Percentiles rank a stretch among this genome's conserved stretches.
These are phyloP conservation scores for Moesziomyces sp. DNA, from an alignment of 1,284 basidiomycete species.

Conservation along the genomic window DNA sequence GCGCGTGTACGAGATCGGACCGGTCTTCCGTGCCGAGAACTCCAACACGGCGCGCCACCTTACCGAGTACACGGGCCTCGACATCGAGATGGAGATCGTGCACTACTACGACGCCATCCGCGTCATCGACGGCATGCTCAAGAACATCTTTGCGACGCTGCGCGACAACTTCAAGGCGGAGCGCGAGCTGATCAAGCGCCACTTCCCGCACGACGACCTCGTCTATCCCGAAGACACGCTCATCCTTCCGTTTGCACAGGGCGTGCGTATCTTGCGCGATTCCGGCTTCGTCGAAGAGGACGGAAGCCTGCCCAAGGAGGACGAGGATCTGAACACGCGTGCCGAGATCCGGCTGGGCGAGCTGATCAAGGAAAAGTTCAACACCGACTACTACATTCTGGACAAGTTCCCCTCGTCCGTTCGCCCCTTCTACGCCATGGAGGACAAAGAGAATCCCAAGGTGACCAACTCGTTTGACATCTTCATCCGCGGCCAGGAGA, in stretches of 20 bases:
- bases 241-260: slow-evolving; percentile 83
- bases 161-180: slow-evolving; percentile 43
- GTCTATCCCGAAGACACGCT: slow-evolving; percentile 69
- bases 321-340: slow-evolving; percentile 75
- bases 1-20: slow-evolving; percentile 65
- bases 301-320: slow-evolving; percentile 54
- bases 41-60: slow-evolving; percentile 64
- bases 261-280: slow-evolving; percentile 76
- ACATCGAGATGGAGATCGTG: slow-evolving; percentile 64
- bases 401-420: slow-evolving; percentile 74
- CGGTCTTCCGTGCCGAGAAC: slow-evolving; percentile 66
- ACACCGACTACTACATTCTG: slow-evolving; percentile 77
- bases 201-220: slow-evolving; percentile 58
- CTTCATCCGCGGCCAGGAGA: slow-evolving; percentile 66
- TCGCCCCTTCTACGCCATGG: slow-evolving; percentile 84
- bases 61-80: slow-evolving; percentile 65
- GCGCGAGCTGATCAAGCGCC: slow-evolving; percentile 50
- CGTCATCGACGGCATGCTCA: slow-evolving; percentile 63
- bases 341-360: slow-evolving; percentile 92
- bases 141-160: slow-evolving; percentile 58
- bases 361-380: slow-evolving; percentile 88
- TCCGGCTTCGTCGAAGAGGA: slow-evolving; percentile 64
- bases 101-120: slow-evolving; percentile 64
- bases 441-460: slow-evolving; percentile 71
- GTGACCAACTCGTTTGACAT: slow-evolving; percentile 66